Evolutionary conservation across 73 alveolate species (phyloP), one percentile per base, ranked within the genome.

Genomic region (Paramecium bursaria): DNA sequence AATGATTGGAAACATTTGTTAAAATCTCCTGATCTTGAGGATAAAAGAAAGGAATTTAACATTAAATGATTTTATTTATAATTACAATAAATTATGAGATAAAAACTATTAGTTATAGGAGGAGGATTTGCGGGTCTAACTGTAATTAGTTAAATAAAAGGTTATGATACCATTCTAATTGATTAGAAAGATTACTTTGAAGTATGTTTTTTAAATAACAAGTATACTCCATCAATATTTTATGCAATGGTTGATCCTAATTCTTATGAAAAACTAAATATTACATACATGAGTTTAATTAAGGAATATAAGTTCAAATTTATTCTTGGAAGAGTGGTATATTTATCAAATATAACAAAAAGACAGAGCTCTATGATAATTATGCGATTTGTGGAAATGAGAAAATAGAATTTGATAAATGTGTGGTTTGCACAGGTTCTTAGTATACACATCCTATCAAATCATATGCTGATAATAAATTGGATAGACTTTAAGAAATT

Each of bases 51-150:
- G n/a, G n/a, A n/a, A n/a, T n/a, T n/a, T n/a, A n/a, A n/a, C n/a
- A n/a, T n/a, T n/a, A n/a, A n/a, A n/a, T n/a, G n/a, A n/a, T n/a
- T n/a, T n/a, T n/a, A n/a, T n/a, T n/a, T n/a, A n/a, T n/a, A n/a
- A n/a, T n/a, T n/a, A n/a, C n/a, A n/a, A n/a, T n/a, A n/a, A n/a
- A n/a, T n/a, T n/a, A n/a, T n/a, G n/a, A n/a, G n/a, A n/a, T n/a
- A n/a, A n/a, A n/a, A n/a, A n/a, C 82, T 67, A 15, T 35, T 67
- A 1, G 30, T 67, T 17, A 26, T 67, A 1, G 82, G 82, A 19
- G 82, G 82, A 39, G 82, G 82, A 3, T 67, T 67, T 67, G 82
- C 82, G 27, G 82, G 82, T 4, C 33, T 67, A 57, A 67, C 82
- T 3, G 44, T 67, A 3, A 67, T 67, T 4, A 67, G 60, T 39